Conservation (phyloP, 805 yeast species). For the Tetrapisispora pingtungensis region DNA sequence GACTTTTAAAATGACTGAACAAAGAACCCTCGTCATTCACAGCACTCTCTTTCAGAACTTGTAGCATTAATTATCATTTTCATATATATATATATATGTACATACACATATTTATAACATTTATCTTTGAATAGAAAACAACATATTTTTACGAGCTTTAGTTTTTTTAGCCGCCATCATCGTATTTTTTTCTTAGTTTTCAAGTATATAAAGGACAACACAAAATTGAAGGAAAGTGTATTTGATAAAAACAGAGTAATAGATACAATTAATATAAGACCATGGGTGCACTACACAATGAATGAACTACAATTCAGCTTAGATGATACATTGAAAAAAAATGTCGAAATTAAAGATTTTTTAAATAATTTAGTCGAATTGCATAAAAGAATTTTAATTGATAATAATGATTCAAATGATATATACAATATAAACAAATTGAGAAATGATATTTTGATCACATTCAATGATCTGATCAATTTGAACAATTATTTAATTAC, state of each 20-base stretch:
- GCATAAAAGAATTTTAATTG: slow-evolving; percentile 15
- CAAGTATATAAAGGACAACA: too few relatives aligned
- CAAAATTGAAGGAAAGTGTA: too few relatives aligned
- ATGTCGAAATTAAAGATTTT: slow-evolving; percentile 15
- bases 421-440: slow-evolving; percentile 10
- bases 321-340: slow-evolving; percentile 19
- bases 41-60: background rate
- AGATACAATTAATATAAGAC: too few relatives aligned
- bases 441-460: slow-evolving; percentile 21
- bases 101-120: too few relatives aligned
- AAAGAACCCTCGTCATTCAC: too few relatives aligned
- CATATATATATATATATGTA: too few relatives aligned
- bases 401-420: slow-evolving; percentile 9
- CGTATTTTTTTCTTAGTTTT: too few relatives aligned
- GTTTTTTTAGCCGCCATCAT: too few relatives aligned
- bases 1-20: background rate
- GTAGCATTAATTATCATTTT: background rate
- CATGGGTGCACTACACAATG: background rate
- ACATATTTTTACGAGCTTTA: too few relatives aligned
- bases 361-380: slow-evolving; percentile 12
- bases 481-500: slow-evolving; percentile 20
- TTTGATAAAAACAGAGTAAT: too few relatives aligned
- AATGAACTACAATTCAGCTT: background rate
- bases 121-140: too few relatives aligned
- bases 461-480: slow-evolving; percentile 21